A percentile compares a stretch with the other conserved stretches of the same genome.
Conservation (phyloP, 2,329 filamentous ascomycete genomes). For the Microsporum canis region DNA sequence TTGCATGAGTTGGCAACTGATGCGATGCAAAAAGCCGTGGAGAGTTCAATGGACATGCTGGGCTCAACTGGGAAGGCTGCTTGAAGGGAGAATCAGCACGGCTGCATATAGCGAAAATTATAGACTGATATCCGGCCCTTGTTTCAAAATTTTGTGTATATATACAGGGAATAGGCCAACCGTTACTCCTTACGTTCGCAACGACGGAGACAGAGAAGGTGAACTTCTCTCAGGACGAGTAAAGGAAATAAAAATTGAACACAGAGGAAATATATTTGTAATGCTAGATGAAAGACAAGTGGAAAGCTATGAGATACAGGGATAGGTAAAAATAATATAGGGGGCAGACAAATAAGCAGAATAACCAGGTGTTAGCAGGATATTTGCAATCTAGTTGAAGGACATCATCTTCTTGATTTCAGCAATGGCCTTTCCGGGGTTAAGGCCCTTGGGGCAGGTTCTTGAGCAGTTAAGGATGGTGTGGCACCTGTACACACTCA, state of each 20-base stretch:
- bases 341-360: neutral
- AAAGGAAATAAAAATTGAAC: neutral
- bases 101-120: neutral
- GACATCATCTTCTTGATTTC: slow-evolving; percentile 99
- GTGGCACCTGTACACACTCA: slow-evolving; percentile 98
- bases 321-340: neutral
- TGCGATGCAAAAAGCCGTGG: slow-evolving; percentile 45
- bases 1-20: slow-evolving; percentile 45
- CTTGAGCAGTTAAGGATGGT: slow-evolving; percentile 98
- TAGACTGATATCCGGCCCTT: neutral
- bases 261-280: slow-evolving; percentile 3
- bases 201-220: neutral
- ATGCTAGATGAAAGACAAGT: neutral
- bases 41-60: slow-evolving; percentile 45
- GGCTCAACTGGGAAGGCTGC: slow-evolving; percentile 30
- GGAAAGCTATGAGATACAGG: neutral
- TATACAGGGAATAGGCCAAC: neutral
- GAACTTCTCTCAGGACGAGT: neutral
- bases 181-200: neutral
- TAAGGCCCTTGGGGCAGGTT: slow-evolving; percentile 96
- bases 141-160: neutral
- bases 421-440: slow-evolving; percentile 88
- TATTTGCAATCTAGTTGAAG: slow-evolving; percentile 5
- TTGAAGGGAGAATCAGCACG: neutral
- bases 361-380: neutral